phyloP scores from a whole-genome alignment of 495 filamentous ascomycete genomes.

The Penicillium paxilli region DNA sequence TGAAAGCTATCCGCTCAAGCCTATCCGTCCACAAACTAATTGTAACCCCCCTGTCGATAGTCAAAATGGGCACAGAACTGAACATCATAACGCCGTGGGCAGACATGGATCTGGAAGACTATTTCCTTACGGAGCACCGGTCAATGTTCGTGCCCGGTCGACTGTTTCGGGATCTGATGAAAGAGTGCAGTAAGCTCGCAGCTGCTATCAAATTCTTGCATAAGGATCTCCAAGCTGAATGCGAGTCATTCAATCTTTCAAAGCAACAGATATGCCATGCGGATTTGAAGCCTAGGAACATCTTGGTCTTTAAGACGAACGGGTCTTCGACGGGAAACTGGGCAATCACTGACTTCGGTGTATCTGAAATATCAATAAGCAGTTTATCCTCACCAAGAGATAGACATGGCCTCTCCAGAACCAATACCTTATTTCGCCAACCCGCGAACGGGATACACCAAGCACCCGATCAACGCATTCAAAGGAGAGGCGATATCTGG shows the following conservation, averaged over 20 bases:
- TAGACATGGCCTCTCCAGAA: not conserved
- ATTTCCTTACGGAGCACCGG: not conserved
- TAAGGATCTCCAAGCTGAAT: not conserved
- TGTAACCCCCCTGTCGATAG: not conserved
- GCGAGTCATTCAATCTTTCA: not conserved
- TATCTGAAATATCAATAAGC: not conserved
- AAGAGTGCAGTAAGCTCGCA: not conserved
- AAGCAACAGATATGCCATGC: not conserved
- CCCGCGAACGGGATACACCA: not conserved
- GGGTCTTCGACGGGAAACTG: not conserved
- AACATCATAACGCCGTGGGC: conserved; percentile 7
- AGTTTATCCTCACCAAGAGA: not conserved
- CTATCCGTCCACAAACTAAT: conserved; percentile 1
- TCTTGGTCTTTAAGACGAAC: not conserved
- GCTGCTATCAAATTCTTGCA: not conserved
- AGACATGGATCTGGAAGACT: conserved; percentile 6
- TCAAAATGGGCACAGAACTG: not conserved
- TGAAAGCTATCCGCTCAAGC: not conserved
- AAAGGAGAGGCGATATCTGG: not conserved
- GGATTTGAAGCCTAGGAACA: conserved; percentile 1
- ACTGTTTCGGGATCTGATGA: not conserved
- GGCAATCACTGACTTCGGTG: conserved; percentile 1
- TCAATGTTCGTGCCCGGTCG: not conserved
- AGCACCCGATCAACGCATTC: not conserved
- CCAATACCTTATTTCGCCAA: not conserved